These are phyloP conservation scores for Ceriops decandra DNA, from an alignment of 345 rosid species.

Conservation along the genomic window DNA sequence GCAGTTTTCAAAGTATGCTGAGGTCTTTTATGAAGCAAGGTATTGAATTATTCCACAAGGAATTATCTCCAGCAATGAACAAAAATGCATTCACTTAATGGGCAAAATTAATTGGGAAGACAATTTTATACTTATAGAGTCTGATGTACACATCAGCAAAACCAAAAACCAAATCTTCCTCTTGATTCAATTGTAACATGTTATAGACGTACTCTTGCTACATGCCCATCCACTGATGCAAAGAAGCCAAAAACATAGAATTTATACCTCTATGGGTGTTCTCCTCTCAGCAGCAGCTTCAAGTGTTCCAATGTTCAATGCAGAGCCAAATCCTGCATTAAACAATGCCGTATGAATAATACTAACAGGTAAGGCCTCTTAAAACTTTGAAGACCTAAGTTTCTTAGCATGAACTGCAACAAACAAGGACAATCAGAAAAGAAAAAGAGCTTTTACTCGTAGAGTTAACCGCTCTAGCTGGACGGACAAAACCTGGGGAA, in stretches of 20 bases:
- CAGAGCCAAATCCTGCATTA: conserved; percentile 86
- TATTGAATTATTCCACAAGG: no score
- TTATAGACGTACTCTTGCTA: not conserved
- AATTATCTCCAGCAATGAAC: not conserved
- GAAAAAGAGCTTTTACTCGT: conserved; percentile 47
- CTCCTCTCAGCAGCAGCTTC: conserved; percentile 98
- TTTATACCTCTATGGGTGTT: conserved; percentile 72
- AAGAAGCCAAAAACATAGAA: not conserved
- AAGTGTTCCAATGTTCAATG: conserved; percentile 91
- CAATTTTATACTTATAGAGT: not conserved
- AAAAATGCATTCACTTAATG: not conserved
- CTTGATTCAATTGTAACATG: not conserved
- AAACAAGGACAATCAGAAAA: conserved; percentile 3
- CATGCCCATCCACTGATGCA: not conserved
- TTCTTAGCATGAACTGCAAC: not conserved
- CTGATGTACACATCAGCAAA: not conserved
- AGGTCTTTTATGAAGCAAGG: no score
- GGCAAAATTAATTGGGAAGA: not conserved
- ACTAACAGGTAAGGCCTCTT: not conserved
- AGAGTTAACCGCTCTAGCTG: conserved; percentile 62
- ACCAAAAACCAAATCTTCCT: not conserved
- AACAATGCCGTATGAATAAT: conserved; percentile 6
- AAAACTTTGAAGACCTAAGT: not conserved
- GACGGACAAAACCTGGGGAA: conserved; percentile 59
- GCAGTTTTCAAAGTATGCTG: no score